Evolutionary conservation across 2,329 filamentous ascomycete genomes (phyloP).

Genomic region (Colletotrichum viniferum): DNA sequence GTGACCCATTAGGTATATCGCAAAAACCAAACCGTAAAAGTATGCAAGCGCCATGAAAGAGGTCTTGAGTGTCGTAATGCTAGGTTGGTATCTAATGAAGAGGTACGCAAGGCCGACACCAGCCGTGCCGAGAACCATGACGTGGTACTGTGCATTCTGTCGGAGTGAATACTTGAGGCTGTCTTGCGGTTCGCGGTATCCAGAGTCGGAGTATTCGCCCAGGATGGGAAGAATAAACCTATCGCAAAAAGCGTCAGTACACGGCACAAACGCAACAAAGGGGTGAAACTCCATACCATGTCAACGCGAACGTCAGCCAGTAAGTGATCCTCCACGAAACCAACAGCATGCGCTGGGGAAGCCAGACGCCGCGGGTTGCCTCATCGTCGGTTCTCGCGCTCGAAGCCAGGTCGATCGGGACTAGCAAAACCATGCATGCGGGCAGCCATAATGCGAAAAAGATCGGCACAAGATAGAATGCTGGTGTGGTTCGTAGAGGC

Average conservation of each 20-base stretch:
- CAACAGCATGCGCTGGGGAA: conserved; percentile 77
- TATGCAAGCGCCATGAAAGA: conserved; percentile 94
- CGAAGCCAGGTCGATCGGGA: conserved; percentile 94
- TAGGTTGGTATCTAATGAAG: conserved; percentile 76
- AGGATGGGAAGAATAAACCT: conserved; percentile 92
- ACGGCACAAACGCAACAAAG: not conserved
- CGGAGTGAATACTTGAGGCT: conserved; percentile 84
- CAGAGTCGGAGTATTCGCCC: conserved; percentile 92
- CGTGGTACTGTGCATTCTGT: conserved; percentile 87
- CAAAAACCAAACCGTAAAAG: conserved; percentile 88
- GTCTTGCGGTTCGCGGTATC: conserved; percentile 84
- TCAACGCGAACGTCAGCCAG: conserved; percentile 94
- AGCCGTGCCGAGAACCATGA: conserved; percentile 75
- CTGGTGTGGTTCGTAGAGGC: conserved; percentile 86
- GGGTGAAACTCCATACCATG: conserved; percentile 67
- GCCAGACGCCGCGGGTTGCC: conserved; percentile 81
- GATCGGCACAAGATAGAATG: conserved; percentile 87
- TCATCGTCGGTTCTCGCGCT: conserved; percentile 76
- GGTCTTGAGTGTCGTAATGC: conserved; percentile 75
- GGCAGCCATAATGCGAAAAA: conserved; percentile 96
- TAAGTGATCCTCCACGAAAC: conserved; percentile 95
- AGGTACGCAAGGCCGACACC: conserved; percentile 81
- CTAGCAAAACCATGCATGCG: conserved; percentile 86
- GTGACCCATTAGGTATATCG: conserved; percentile 98
- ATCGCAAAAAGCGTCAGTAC: conserved; percentile 5